Base-by-base conservation (phyloP, 2,329 filamentous ascomycete species). In the Epichloe scottii region DNA sequence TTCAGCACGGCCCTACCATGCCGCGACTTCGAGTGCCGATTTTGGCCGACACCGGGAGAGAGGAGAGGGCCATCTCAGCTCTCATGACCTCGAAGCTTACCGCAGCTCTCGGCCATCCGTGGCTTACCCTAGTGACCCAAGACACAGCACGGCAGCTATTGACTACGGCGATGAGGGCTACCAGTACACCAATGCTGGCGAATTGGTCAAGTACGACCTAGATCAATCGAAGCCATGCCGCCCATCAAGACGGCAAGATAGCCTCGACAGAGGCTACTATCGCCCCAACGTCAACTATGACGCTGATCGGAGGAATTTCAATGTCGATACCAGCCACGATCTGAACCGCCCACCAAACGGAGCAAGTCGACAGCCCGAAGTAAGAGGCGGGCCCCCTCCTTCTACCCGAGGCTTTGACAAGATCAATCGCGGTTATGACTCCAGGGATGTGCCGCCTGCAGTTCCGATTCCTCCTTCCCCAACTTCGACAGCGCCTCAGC, bases 371-470 rank as follows among this genome's bases (percentile, higher is more conserved):
- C 62, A 61, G 6, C 68, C 71, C 52, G 72, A 75, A 14, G 62
- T 57, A 41, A 60, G 67, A 23, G 64, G 75, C 34, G 74, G 76
- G 0, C 85, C 84, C 2, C 85, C 86, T 10, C 83, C 83, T 4
- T 79, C 82, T 5, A 86, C 81, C 3, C 74, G 84, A 57, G 85
- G 82, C 0, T 80, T 89, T 56, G 85, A 88, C 58, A 85, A 80
- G 66, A 78, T 87, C 55, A 78, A 78, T 57, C 70, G 76, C 52
- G 45, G 68, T 6, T 79, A 78, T 54, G 75, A 77, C 23, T 63
- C 71, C 30, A 57, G 63, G 8, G 62, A 67, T 5, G 66, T 75
- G 14, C 70, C 71, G 0, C 70, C 73, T 7, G 59, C 67, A 26
- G 71, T 65, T n/a, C 67, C 71, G 4, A 61, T 66, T 14, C 62